Evolutionary conservation across 805 yeast genomes (phyloP), one percentile per base, ranked within the genome.

Genomic region (Saccharomycopsis fibuligera): DNA sequence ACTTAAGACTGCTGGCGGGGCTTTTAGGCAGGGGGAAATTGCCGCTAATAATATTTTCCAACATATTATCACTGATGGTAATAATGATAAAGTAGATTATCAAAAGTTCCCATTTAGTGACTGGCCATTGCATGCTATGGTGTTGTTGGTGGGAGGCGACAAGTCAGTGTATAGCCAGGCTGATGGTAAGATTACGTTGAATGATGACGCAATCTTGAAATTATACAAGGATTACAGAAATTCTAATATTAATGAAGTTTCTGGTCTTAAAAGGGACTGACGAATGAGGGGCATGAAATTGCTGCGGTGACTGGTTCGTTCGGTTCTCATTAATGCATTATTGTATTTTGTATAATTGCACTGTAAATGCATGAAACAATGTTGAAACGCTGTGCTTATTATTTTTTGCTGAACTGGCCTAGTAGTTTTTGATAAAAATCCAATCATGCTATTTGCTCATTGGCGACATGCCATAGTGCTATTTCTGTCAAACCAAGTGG

Each of bases 1-100:
- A 36, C 62, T 68, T 47, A 68, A 68, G 54, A 63, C 68, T 3
- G 70, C 72, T 4, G 73, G 73, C 3, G 68, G 68, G 54, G 72
- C 72, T 19, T 44, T n/a, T 44, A 54, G 56, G 47, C 55, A 54
- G 58, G 65, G 63, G 16, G 47, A 55, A 12, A 55, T 56, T 21
- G 64, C 56, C 10, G 60, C 62, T 19, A 51, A 53, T 40, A 62
- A 62, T 49, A 39, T 60, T 22, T 47, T 52, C 3, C 48, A 55
- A 24, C 21, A 51, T 9, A 47, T 59, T 1, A 38, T 41, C 52
- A 16, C 10, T 9, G 19, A 16, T 16, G 36, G 12, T 2, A 16
- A 14, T 9, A 30, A 16, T 16, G 36, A 10, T 2, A 46, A 45
- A 9, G 44, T 10, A 2, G 44, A 39, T 5, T 36, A 38, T 19